These are phyloP conservation scores for Crepidotus variabilis DNA, from an alignment of 768 basidiomycete species.

Conservation along the genomic window DNA sequence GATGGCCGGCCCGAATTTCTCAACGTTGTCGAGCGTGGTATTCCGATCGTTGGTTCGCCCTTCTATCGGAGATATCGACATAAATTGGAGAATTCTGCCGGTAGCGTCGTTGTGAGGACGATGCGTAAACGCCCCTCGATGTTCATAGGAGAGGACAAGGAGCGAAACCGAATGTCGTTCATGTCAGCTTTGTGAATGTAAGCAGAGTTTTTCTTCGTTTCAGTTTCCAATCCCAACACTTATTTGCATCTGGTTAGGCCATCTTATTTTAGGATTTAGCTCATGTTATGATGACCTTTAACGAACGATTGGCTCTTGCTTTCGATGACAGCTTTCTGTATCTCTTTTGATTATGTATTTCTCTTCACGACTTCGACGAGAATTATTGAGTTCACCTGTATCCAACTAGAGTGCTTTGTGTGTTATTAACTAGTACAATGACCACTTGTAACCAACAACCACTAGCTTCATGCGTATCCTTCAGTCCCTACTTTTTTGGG, in stretches of 20 bases:
- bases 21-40: conserved; percentile 34
- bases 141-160: neutral
- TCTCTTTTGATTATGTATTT: no score
- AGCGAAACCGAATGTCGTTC: neutral
- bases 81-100: conserved; percentile 7
- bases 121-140: neutral
- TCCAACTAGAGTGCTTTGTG: no score
- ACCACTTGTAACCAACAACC: no score
- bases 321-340: no score
- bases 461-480: no score
- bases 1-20: conserved; percentile 23
- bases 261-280: no score
- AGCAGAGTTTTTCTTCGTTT: neutral
- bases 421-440: no score
- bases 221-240: neutral
- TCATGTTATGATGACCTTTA: no score
- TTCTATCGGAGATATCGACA: conserved; percentile 30
- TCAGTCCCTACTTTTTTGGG: no score
- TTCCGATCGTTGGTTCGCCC: conserved; percentile 35
- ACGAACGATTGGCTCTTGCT: no score
- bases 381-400: no score
- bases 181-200: neutral
- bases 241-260: neutral
- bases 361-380: no score
- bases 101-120: conserved; percentile 2